Base-by-base conservation (phyloP, 2,329 filamentous ascomycete species). In the Colletotrichum sp. region DNA sequence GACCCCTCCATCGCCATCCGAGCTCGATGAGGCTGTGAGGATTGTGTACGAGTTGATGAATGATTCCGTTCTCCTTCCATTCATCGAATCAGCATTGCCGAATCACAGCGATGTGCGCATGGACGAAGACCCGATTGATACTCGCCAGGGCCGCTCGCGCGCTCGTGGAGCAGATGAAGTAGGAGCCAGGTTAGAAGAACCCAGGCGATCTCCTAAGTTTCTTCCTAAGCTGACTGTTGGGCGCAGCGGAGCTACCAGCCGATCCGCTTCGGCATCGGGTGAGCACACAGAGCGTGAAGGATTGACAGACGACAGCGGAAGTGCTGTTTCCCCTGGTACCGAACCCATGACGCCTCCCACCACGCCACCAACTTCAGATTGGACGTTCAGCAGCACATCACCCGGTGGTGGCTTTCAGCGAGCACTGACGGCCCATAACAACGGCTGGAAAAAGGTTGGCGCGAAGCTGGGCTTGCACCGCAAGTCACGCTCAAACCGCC, bases 41-140 rank as follows among this genome's bases (percentile, higher is more conserved):
- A 98, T 98, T 77, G 95, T 98, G 55, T 96, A 96, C 84, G 97
- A 99, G 80, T 88, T 99, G 72, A 99, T 99, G 96, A 98, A 98
- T 81, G 97, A 99, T 83, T 98, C 96, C 5, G 95, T 99, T 1
- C 89, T 99, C 68, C 93, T 98, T 1, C 96, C 96, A 0, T 99
- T 99, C 82, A 89, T 99, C 70, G 96, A 98, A 78, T 91, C 90
- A 1, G 85, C 90, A n/a, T 81, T 86, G 7, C 82, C 86, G 3
- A 79, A 80, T 68, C 85, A 83, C 69, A 80, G 84, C 2, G 85
- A 87, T 15, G 79, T 80, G 18, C 78, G 80, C 12, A 73, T 79
- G 18, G 85, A 88, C 30, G 86, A 87, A 9, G 83, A 86, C 34
- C 34, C 77, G n/a, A 76, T 80, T 18, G 85, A 86, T 21, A 76